Percentiles rank a stretch among this genome's conserved stretches.
These are phyloP conservation scores for Mycena filopes DNA, from an alignment of 768 basidiomycete genomes.

Conservation along the genomic window DNA sequence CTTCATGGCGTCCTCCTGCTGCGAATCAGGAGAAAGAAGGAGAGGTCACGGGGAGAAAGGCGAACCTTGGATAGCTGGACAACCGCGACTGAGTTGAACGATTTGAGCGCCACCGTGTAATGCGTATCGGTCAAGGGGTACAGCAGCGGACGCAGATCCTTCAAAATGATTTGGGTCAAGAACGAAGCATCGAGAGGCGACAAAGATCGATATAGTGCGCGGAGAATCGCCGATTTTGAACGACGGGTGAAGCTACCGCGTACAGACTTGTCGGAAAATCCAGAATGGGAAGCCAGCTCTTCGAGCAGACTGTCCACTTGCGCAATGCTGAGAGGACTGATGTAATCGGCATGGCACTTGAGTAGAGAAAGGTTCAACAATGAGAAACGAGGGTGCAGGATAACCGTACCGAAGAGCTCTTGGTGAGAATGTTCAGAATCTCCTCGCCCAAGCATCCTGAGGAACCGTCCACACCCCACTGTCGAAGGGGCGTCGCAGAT, in stretches of 20 bases:
- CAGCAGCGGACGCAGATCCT: slow-evolving; percentile 84
- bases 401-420: slow-evolving; percentile 49
- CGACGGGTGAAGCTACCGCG: slow-evolving; percentile 45
- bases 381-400: slow-evolving; percentile 10
- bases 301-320: slow-evolving; percentile 77
- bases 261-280: slow-evolving; percentile 65
- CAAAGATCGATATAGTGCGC: slow-evolving; percentile 67
- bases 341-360: slow-evolving; percentile 26
- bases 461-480: slow-evolving; percentile 54
- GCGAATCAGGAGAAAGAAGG: not conserved
- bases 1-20: slow-evolving; percentile 67
- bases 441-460: slow-evolving; percentile 81
- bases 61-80: slow-evolving; percentile 58
- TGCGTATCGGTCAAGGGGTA: slow-evolving; percentile 70
- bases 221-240: slow-evolving; percentile 53
- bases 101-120: slow-evolving; percentile 60
- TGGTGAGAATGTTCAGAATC: slow-evolving; percentile 57
- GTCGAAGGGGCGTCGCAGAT: slow-evolving; percentile 40
- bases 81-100: slow-evolving; percentile 68
- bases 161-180: slow-evolving; percentile 88
- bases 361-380: not conserved
- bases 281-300: slow-evolving; percentile 76
- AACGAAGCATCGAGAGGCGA: slow-evolving; percentile 72
- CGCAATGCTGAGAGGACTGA: slow-evolving; percentile 51
- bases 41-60: not conserved